Evolutionary conservation across 2,329 filamentous ascomycete genomes (phyloP).

Genomic region (Dactylonectria estremocensis): DNA sequence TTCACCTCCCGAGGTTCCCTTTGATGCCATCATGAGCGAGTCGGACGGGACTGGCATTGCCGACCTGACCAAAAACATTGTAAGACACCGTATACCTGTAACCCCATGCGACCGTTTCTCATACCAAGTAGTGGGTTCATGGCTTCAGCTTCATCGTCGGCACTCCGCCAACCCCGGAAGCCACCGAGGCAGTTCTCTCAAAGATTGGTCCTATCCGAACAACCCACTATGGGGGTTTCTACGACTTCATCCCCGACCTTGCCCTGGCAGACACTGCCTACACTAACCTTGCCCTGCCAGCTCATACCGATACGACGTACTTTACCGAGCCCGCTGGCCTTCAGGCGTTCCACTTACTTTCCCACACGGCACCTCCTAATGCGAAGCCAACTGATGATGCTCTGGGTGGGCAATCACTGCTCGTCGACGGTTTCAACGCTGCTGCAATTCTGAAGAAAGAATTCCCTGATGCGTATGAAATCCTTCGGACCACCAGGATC

Average conservation of each 20-base stretch:
- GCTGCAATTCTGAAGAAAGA: slow-evolving; percentile 72
- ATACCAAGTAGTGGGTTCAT: slow-evolving; percentile 67
- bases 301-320: slow-evolving; percentile 96
- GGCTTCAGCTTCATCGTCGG: slow-evolving; percentile 85
- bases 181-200: slow-evolving; percentile 82
- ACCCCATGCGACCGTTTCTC: slow-evolving; percentile 20
- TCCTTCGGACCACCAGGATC: slow-evolving; percentile 71
- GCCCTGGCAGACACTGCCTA: slow-evolving; percentile 93
- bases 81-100: slow-evolving; percentile 53
- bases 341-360: slow-evolving; percentile 93
- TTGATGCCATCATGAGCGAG: slow-evolving; percentile 71
- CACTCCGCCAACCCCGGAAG: slow-evolving; percentile 76
- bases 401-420: slow-evolving; percentile 81
- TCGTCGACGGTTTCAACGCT: slow-evolving; percentile 89
- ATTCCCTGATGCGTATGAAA: slow-evolving; percentile 69
- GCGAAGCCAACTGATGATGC: slow-evolving; percentile 50
- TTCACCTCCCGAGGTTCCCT: slow-evolving; percentile 72
- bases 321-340: slow-evolving; percentile 93
- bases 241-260: slow-evolving; percentile 91
- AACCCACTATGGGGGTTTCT: slow-evolving; percentile 88
- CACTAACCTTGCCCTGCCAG: slow-evolving; percentile 84
- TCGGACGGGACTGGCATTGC: slow-evolving; percentile 67
- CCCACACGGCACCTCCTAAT: slow-evolving; percentile 68
- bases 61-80: slow-evolving; percentile 76
- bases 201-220: slow-evolving; percentile 88